These are phyloP conservation scores for Dendrocalamus sinicus DNA, from an alignment of 176 grass and related monocot species.

Conservation along the genomic window DNA sequence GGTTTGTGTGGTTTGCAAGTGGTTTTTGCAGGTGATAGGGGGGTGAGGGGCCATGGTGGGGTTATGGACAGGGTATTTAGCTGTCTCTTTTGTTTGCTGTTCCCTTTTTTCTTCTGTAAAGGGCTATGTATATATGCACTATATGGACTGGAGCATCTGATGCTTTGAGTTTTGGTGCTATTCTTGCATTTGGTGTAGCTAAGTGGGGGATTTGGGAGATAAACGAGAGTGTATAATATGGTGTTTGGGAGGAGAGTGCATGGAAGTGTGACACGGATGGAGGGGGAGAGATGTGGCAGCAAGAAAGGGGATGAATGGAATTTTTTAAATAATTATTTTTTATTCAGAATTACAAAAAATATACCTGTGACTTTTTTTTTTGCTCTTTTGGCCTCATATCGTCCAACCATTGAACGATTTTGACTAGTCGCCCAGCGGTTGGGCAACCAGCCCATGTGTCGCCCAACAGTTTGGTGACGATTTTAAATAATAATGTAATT, in stretches of 20 bases:
- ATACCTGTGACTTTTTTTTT: too few relatives aligned
- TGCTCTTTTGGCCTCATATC: too few relatives aligned
- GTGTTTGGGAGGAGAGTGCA: neutral
- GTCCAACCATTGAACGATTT: too few relatives aligned
- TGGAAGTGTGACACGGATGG: neutral
- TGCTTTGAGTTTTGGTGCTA: slow-evolving; percentile 14
- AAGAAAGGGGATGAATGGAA: neutral
- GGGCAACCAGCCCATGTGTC: too few relatives aligned
- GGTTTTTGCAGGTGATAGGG: slow-evolving; percentile 45
- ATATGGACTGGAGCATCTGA: slow-evolving; percentile 12
- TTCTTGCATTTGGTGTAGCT: slow-evolving; percentile 8
- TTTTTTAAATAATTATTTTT: too few relatives aligned
- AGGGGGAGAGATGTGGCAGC: neutral
- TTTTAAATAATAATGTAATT: too few relatives aligned
- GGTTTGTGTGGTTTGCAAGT: slow-evolving; percentile 50
- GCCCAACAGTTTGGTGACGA: too few relatives aligned
- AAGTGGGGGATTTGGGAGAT: neutral
- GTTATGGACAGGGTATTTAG: neutral
- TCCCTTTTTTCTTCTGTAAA: neutral
- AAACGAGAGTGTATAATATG: neutral
- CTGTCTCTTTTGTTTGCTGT: neutral
- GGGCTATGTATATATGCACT: slow-evolving; percentile 3
- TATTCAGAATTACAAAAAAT: too few relatives aligned
- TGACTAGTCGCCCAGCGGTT: too few relatives aligned
- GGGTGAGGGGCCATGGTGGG: slow-evolving; percentile 9